Percentiles rank a stretch among this genome's conserved stretches.
Evolutionary conservation across 768 basidiomycete genomes (phyloP).

Genomic region (Auricularia auricula-judae): DNA sequence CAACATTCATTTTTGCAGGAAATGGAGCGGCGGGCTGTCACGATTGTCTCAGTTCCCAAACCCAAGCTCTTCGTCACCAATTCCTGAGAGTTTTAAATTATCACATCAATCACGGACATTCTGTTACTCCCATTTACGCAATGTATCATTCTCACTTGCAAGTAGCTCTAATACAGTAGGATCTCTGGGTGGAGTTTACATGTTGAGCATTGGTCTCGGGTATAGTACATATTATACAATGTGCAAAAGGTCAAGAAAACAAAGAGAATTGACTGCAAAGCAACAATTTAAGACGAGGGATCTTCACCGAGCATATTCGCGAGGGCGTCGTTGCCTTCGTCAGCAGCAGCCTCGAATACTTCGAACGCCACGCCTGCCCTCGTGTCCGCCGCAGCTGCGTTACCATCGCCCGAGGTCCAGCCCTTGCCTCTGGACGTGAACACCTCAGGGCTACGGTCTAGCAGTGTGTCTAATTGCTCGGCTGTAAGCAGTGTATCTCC

Average conservation of each 20-base stretch:
- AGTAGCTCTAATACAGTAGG: neutral
- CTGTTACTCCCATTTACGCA: neutral
- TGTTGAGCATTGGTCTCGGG: no score
- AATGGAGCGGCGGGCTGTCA: constrained; percentile 71
- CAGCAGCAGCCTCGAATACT: constrained; percentile 58
- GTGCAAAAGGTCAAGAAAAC: neutral
- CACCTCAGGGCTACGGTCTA: constrained; percentile 70
- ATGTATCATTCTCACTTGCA: neutral
- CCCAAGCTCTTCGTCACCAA: constrained; percentile 68
- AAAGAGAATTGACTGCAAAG: neutral
- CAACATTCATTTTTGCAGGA: constrained; percentile 23
- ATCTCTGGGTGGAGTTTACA: neutral
- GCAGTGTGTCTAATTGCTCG: constrained; percentile 63
- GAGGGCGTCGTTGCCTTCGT: constrained; percentile 55
- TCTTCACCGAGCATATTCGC: constrained; percentile 55
- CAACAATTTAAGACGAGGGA: neutral
- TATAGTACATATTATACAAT: neutral
- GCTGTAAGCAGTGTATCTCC: constrained; percentile 71
- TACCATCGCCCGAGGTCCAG: constrained; percentile 44
- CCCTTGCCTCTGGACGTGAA: constrained; percentile 61
- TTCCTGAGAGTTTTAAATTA: constrained; percentile 27
- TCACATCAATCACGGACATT: neutral
- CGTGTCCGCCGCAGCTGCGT: constrained; percentile 3
- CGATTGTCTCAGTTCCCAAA: constrained; percentile 65
- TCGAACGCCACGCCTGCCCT: constrained; percentile 51